Evolutionary conservation across 768 basidiomycete species (phyloP).

Genomic region (Boletus subparvulus): DNA sequence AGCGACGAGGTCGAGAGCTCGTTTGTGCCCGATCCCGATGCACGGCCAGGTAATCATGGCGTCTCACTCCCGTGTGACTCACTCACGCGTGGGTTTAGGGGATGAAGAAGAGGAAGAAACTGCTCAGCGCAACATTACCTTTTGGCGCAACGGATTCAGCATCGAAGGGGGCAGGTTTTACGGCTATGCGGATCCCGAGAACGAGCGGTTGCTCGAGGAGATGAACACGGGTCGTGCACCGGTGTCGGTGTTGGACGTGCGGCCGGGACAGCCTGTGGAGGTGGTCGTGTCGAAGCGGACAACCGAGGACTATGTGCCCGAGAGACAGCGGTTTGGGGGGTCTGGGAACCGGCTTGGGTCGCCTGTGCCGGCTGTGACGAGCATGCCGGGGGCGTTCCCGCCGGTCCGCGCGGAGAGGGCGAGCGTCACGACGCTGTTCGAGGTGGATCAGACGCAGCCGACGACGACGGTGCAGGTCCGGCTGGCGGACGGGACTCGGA

Average conservation of each 20-base stretch:
- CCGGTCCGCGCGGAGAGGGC: conserved; percentile 28
- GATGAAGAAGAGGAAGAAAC: conserved; percentile 50
- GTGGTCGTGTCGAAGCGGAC: conserved; percentile 71
- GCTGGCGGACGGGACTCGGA: conserved; percentile 83
- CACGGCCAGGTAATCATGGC: conserved; percentile 25
- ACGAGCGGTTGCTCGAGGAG: conserved; percentile 65
- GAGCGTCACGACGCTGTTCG: conserved; percentile 56
- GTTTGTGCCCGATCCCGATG: conserved; percentile 72
- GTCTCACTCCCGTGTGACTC: background rate
- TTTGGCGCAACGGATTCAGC: conserved; percentile 93
- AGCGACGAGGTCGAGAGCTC: conserved; percentile 84
- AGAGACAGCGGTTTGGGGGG: conserved; percentile 64
- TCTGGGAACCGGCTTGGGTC: conserved; percentile 81
- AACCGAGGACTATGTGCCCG: conserved; percentile 68
- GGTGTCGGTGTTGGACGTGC: conserved; percentile 69
- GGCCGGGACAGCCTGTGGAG: conserved; percentile 78
- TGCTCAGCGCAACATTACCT: conserved; percentile 72
- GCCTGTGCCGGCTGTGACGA: conserved; percentile 49
- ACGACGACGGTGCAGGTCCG: conserved; percentile 89
- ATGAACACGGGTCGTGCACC: conserved; percentile 85
- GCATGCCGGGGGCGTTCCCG: conserved; percentile 67
- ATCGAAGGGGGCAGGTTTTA: conserved; percentile 86
- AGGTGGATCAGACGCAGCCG: conserved; percentile 65
- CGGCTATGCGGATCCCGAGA: conserved; percentile 77
- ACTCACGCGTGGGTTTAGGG: background rate